These are phyloP conservation scores for Fusarium praegraminearum DNA, from an alignment of 2,329 filamentous ascomycete genomes.

Conservation along the genomic window DNA sequence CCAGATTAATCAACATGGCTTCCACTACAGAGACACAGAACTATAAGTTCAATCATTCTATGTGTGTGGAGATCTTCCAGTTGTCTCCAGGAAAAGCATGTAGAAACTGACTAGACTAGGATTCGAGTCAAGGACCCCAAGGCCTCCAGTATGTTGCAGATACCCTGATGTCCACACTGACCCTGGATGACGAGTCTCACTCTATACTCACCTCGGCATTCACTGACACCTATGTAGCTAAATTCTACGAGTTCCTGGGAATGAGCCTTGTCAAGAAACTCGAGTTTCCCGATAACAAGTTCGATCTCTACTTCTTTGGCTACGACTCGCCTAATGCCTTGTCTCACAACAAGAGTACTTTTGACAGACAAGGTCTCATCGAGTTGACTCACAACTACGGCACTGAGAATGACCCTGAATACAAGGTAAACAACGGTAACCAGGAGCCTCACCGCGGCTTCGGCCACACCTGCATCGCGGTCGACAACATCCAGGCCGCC, in stretches of 20 bases:
- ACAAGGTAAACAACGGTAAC: constrained; percentile 89
- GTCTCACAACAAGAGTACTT: constrained; percentile 77
- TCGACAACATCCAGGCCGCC: constrained; percentile 87
- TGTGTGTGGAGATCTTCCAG: constrained; percentile 64
- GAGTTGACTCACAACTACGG: constrained; percentile 90
- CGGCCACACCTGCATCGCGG: constrained; percentile 86
- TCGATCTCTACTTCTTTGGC: constrained; percentile 94
- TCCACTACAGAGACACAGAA: constrained; percentile 77
- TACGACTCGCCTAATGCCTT: constrained; percentile 82
- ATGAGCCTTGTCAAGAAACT: constrained; percentile 86
- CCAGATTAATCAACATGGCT: constrained; percentile 76
- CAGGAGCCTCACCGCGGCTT: constrained; percentile 86
- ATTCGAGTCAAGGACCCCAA: constrained; percentile 95
- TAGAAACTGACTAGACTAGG: constrained; percentile 62
- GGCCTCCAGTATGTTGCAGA: constrained; percentile 68
- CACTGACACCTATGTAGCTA: constrained; percentile 64
- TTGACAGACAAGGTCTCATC: constrained; percentile 89
- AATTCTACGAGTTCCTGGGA: constrained; percentile 94
- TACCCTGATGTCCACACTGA: constrained; percentile 42
- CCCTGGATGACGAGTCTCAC: not conserved
- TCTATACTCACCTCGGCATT: not conserved
- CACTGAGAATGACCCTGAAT: constrained; percentile 85
- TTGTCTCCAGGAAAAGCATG: not conserved
- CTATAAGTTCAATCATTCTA: constrained; percentile 91
- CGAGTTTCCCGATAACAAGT: constrained; percentile 86